Evolutionary conservation across 768 basidiomycete species (phyloP), one percentile per base, ranked within the genome.

Genomic region (Leucogyrophana mollusca): DNA sequence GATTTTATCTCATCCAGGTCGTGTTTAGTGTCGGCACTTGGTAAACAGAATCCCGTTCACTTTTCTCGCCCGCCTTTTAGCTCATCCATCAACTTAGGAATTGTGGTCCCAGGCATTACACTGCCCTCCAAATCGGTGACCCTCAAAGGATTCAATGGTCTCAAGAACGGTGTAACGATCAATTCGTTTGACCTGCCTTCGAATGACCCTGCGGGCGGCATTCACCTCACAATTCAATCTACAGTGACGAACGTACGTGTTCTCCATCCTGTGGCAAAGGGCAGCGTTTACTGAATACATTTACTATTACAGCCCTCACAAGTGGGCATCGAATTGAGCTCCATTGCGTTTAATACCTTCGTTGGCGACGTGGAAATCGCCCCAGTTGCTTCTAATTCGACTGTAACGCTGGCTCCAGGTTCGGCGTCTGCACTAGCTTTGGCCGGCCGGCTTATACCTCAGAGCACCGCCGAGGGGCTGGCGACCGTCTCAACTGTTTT

Each of bases 151-250:
- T 82, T 89, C 68, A 83, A 87, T 58, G 79, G 80, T 18, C 65
- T 89, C 30, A 73, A 81, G 64, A 71, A 71, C 34, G 81, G 80
- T 10, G 84, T 89, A 16, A 65, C 61, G 20, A 84, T 89, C 49
- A 64, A 81, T 20, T 74, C 78, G 2, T 89, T 89, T 54, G 83
- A 88, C 63, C 63, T 89, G 20, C 86, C 87, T 0, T 69, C 73
- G 9, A 73, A 89, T 55, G 86, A 88, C 54, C 84, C 85, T 1
- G 76, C 74, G 9, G 87, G 86, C 16, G 85, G 87, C 10, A 82
- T 89, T 43, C 78, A 78, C 56, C 67, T 89, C 33, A 85, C 81
- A 4, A 67, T 89, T 14, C 67, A 84, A 43, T 78, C 85, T 0
- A 74, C 72, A 9, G 67, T 80, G 3, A 64, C 71, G 1, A 89